These are phyloP conservation scores for Aspergillus chevalieri DNA, from an alignment of 2,329 filamentous ascomycete species.

Conservation along the genomic window DNA sequence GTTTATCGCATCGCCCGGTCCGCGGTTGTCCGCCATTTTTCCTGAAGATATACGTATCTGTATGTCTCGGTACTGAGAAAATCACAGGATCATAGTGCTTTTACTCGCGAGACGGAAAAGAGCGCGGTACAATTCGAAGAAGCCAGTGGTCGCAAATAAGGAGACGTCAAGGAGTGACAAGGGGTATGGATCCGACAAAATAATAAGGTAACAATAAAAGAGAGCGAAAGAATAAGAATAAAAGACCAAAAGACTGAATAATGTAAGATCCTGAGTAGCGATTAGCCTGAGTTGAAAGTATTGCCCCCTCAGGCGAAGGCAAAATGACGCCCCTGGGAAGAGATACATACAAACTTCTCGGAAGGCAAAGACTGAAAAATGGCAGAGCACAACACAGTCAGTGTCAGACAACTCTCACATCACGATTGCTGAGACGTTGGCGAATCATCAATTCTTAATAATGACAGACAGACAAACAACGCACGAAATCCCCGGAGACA, in stretches of 20 bases:
- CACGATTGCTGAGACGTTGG: neutral
- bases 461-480: neutral
- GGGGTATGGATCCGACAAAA: too few species aligned
- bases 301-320: neutral
- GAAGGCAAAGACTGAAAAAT: too few species aligned
- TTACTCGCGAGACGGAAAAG: constrained; percentile 2
- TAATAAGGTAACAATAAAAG: too few species aligned
- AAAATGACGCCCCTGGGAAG: neutral
- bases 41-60: constrained; percentile 1
- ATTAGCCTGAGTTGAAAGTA: neutral
- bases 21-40: constrained; percentile 22
- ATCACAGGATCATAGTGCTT: constrained; percentile 16
- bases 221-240: neutral
- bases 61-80: constrained; percentile 8
- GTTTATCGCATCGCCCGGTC: constrained; percentile 36
- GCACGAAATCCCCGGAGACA: too few species aligned
- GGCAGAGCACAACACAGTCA: constrained; percentile 1
- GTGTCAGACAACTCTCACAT: neutral
- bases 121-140: neutral
- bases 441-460: neutral
- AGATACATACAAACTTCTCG: constrained; percentile 1
- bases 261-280: neutral
- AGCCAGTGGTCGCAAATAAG: neutral
- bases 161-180: neutral
- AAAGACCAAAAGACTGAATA: neutral